Conservation (phyloP, 805 yeast species). For the Lipomyces anomalus region DNA sequence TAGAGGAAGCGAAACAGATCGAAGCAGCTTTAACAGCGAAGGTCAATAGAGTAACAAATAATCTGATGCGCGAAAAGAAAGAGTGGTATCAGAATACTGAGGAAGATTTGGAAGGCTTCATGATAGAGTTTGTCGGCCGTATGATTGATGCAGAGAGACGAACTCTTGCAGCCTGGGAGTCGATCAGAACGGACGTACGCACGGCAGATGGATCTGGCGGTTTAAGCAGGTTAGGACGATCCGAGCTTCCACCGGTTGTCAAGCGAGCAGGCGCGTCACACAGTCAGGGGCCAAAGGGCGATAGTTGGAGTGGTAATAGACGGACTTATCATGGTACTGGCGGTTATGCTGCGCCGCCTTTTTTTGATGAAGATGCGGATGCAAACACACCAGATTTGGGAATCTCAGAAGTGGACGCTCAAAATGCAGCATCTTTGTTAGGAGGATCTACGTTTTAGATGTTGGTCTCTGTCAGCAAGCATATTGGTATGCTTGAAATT, state of each 20-base stretch:
- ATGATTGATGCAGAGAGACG: conserved; percentile 84
- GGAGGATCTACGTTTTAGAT: conserved; percentile 68
- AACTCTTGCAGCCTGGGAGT: conserved; percentile 66
- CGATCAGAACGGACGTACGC: conserved; percentile 63
- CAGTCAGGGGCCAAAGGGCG: conserved; percentile 49
- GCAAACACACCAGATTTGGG: conserved; percentile 16
- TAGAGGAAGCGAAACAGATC: conserved; percentile 69
- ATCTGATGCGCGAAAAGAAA: conserved; percentile 69
- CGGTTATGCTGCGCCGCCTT: conserved; percentile 17
- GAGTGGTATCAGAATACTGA: conserved; percentile 59
- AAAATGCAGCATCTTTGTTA: conserved; percentile 72
- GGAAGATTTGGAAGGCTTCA: conserved; percentile 44
- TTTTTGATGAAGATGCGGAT: conserved; percentile 21
- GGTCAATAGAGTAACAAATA: conserved; percentile 75
- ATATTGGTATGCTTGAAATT: too few relatives aligned
- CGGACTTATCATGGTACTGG: conserved; percentile 39
- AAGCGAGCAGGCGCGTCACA: conserved; percentile 33
- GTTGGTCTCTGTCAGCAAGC: too few relatives aligned
- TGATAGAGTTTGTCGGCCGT: conserved; percentile 58
- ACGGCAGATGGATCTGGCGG: conserved; percentile 75
- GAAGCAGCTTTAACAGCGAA: conserved; percentile 75
- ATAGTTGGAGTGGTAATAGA: conserved; percentile 56
- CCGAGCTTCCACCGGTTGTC: conserved; percentile 20
- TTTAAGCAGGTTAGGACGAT: conserved; percentile 70
- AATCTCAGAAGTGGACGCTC: conserved; percentile 59